phyloP scores from a whole-genome alignment of 225 moss, liverwort and hornwort species.

The Sphagnum tenellum region DNA sequence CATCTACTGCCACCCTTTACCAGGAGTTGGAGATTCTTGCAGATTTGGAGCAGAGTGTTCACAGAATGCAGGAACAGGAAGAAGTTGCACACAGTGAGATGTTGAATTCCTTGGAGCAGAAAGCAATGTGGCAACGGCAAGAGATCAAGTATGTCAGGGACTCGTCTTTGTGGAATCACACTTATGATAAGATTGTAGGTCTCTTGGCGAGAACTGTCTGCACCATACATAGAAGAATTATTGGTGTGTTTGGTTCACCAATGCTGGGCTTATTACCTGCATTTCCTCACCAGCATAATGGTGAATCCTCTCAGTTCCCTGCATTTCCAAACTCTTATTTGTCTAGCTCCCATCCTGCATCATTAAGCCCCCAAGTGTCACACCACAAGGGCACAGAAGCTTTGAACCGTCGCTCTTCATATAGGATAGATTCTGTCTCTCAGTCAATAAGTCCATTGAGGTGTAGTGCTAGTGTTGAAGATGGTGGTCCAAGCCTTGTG shows the following conservation, averaged over 20 bases:
- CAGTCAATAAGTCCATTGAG: slow-evolving; percentile 39
- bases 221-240: slow-evolving; percentile 79
- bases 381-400: no score
- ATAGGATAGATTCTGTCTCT: slow-evolving; percentile 49
- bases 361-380: slow-evolving; percentile 20
- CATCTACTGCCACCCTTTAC: slow-evolving; percentile 74
- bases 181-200: slow-evolving; percentile 79
- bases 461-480: slow-evolving; percentile 31
- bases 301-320: slow-evolving; percentile 33
- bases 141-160: slow-evolving; percentile 82
- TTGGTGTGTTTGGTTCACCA: slow-evolving; percentile 79
- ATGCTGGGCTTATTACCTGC: slow-evolving; percentile 79
- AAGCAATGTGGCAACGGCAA: slow-evolving; percentile 71
- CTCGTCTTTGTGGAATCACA: slow-evolving; percentile 81
- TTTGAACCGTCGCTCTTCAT: slow-evolving; percentile 21
- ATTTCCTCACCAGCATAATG: slow-evolving; percentile 56
- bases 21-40: slow-evolving; percentile 82
- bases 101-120: slow-evolving; percentile 61
- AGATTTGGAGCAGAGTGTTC: slow-evolving; percentile 67
- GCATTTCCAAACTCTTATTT: slow-evolving; percentile 28
- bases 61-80: slow-evolving; percentile 67
- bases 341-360: slow-evolving; percentile 36
- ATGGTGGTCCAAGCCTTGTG: slow-evolving; percentile 22
- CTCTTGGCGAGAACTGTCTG: slow-evolving; percentile 81
- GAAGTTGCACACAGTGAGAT: slow-evolving; percentile 59